Conservation (phyloP, 352 stramenopile species). For the Phytopythium cucurbitacearum region DNA sequence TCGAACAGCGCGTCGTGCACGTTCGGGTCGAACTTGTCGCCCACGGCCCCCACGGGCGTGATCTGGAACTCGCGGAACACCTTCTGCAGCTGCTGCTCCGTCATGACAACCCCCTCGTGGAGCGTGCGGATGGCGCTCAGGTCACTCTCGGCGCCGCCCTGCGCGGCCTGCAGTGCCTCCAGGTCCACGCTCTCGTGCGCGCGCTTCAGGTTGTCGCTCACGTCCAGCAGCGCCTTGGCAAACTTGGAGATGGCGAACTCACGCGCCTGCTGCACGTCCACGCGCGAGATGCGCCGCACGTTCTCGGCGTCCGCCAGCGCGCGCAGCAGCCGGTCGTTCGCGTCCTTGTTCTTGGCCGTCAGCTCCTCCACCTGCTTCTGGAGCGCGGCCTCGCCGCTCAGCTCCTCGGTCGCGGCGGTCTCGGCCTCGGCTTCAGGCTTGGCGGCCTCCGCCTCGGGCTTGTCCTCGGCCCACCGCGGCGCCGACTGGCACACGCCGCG, state of each 20-base stretch:
- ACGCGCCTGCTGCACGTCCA: constrained; percentile 92
- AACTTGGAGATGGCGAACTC: constrained; percentile 97
- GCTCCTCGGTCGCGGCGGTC: constrained; percentile 1
- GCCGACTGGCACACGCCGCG: constrained; percentile 42
- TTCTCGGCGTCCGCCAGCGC: constrained; percentile 98
- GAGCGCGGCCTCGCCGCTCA: constrained; percentile 37
- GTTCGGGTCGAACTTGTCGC: constrained; percentile 98
- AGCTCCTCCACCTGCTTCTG: constrained; percentile 70
- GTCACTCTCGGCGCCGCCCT: constrained; percentile 40
- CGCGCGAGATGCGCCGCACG: constrained; percentile 90
- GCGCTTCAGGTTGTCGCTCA: constrained; percentile 96
- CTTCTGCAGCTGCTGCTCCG: constrained; percentile 93
- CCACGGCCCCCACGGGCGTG: constrained; percentile 87
- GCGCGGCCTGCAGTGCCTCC: constrained; percentile 42
- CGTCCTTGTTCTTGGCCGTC: constrained; percentile 64
- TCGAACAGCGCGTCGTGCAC: constrained; percentile 98
- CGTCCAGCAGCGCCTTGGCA: constrained; percentile 95
- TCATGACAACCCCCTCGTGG: constrained; percentile 93
- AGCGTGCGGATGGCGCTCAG: constrained; percentile 67
- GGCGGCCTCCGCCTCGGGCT: constrained; percentile 24
- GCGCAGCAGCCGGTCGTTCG: constrained; percentile 87
- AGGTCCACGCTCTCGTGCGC: constrained; percentile 89
- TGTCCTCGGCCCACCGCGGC: constrained; percentile 47
- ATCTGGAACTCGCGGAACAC: constrained; percentile 93
- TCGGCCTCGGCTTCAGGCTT: constrained; percentile 11